Percentiles rank a stretch among this genome's conserved stretches.
phyloP scores from a whole-genome alignment of 2,329 filamentous ascomycete species.

The Ascochyta pisi region DNA sequence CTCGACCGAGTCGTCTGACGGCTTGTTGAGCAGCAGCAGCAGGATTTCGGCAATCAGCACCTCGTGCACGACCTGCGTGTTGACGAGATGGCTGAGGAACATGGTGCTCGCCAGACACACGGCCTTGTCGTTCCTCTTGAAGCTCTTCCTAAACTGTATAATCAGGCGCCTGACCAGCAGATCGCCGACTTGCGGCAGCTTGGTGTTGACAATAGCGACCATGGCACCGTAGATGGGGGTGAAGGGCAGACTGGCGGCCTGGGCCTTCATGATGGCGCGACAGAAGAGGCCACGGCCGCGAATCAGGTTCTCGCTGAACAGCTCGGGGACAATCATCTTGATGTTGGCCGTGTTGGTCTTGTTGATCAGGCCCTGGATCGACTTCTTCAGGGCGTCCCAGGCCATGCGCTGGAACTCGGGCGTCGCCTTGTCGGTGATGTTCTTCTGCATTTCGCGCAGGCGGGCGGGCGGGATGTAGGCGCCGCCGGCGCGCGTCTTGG shows the following conservation, averaged over 20 bases:
- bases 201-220: conserved; percentile 96
- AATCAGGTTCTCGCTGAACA: conserved; percentile 93
- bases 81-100: conserved; percentile 93
- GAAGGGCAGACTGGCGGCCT: conserved; percentile 93
- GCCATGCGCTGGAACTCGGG: conserved; percentile 99
- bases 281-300: conserved; percentile 92
- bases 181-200: conserved; percentile 93
- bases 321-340: conserved; percentile 93
- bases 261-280: conserved; percentile 97
- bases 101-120: conserved; percentile 93
- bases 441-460: conserved; percentile 88
- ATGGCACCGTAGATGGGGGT: conserved; percentile 96
- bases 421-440: conserved; percentile 94
- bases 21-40: conserved; percentile 89
- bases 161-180: conserved; percentile 84
- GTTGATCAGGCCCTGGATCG: conserved; percentile 98
- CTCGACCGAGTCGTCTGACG: conserved; percentile 96
- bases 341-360: conserved; percentile 99
- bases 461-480: conserved; percentile 95
- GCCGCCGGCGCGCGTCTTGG: conserved; percentile 88
- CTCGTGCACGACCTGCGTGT: conserved; percentile 94
- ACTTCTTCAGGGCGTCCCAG: conserved; percentile 98
- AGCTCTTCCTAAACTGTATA: conserved; percentile 92
- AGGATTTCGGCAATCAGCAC: conserved; percentile 92
- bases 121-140: conserved; percentile 95